Evolutionary conservation across 768 basidiomycete species (phyloP), one percentile per base, ranked within the genome.

Genomic region (Boletus fagicola): DNA sequence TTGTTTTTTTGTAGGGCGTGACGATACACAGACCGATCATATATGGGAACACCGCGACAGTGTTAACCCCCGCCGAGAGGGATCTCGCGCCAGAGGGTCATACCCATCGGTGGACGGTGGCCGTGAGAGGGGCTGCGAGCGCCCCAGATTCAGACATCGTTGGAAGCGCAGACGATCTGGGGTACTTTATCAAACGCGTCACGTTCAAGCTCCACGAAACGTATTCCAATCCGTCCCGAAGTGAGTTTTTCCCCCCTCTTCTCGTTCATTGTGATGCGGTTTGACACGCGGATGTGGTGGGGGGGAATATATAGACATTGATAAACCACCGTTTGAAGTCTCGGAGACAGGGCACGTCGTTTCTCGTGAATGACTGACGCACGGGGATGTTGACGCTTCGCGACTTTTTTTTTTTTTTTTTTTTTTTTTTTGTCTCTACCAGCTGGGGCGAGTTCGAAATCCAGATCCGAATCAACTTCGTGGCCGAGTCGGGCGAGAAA

Each of bases 361-460:
- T 46, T 12, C 11, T 35, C 42, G 9, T 15, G n/a, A 24, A 12
- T 18, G 24, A 50, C 26, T 35, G 38, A 38, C 33, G 36, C 5
- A 42, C 22, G 24, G 15, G 18, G 4, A 33, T 8, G 15, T 30
- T 40, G 30, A 20, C 11, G 5, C 24, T 39, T 5, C 28, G 26
- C 26, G 26, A 26, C 26, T 26, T 26, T 26, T 26, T 6, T 5
- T 5, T 7, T 30, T 30, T 5, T 5, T 7, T 30, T 30, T n/a
- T n/a, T 26, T 26, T 26, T 26, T 6, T 5, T 5, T 7, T 30
- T 30, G 30, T 30, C 9, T 30, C 5, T 16, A 6, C 46, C 48
- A 92, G 90, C 48, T 99, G 97, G 97, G 97, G 97, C 63, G 97
- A 99, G 77, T 99, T 99, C 75, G 94, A 97, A 67, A 89, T 98